These are phyloP conservation scores for Echinosophora koreensis DNA, from an alignment of 306 rosid genomes.

Conservation along the genomic window DNA sequence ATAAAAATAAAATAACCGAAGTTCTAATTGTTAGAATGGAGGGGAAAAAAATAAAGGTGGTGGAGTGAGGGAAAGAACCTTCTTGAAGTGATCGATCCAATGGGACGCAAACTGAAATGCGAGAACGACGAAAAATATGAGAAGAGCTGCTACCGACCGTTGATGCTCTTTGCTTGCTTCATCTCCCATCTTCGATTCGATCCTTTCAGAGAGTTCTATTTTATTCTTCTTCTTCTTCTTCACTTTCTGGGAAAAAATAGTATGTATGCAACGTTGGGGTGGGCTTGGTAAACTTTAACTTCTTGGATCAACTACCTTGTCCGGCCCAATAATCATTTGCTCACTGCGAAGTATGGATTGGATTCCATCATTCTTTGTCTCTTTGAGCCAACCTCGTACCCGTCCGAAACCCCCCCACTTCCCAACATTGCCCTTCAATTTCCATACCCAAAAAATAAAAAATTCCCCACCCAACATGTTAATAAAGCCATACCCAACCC, in stretches of 20 bases:
- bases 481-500: conserved; percentile 98
- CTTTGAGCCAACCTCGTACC: conserved; percentile 99
- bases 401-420: conserved; percentile 99
- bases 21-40: neutral
- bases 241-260: neutral
- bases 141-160: conserved; percentile 70
- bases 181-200: conserved; percentile 49
- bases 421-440: conserved; percentile 99
- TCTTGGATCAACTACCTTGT: neutral
- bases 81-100: conserved; percentile 65
- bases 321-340: conserved; percentile 28
- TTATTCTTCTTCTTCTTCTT: neutral
- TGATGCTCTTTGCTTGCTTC: conserved; percentile 50
- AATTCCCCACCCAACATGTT: conserved; percentile 98
- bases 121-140: conserved; percentile 61
- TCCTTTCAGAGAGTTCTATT: neutral
- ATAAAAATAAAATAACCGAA: conserved; percentile 21
- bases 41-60: neutral
- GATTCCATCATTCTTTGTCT: conserved; percentile 99
- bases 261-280: no score
- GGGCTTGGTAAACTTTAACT: no score
- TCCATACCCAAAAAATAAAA: conserved; percentile 77
- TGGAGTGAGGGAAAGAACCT: conserved; percentile 52
- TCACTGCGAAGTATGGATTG: conserved; percentile 99
- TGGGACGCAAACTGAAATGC: conserved; percentile 65